Conservation (phyloP, 1,284 basidiomycete species). For the Ceratobasidium sp. region DNA sequence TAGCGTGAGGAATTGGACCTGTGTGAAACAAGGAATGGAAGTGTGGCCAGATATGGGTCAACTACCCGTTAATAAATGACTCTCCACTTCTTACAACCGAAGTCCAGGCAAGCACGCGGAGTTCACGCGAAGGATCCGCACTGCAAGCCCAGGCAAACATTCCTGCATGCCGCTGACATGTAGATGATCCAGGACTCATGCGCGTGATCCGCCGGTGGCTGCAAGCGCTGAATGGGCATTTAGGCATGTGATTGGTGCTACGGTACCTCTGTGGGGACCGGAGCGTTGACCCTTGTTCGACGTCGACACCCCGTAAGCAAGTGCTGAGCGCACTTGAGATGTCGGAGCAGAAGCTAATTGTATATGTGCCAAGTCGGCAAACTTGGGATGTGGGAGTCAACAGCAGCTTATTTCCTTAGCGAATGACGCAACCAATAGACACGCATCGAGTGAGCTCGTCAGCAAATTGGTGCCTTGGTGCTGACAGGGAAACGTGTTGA, state of each 20-base stretch:
- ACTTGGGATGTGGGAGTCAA: neutral
- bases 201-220: constrained; percentile 31
- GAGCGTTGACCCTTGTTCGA: neutral
- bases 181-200: constrained; percentile 15
- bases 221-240: neutral
- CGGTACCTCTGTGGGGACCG: too few relatives aligned
- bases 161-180: neutral
- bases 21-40: neutral
- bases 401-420: neutral
- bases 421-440: neutral
- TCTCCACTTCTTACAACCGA: constrained; percentile 17
- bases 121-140: constrained; percentile 11
- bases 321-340: constrained; percentile 11
- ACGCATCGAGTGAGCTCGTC: constrained; percentile 8
- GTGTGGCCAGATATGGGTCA: constrained; percentile 2
- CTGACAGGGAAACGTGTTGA: neutral
- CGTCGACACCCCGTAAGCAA: neutral
- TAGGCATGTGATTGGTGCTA: constrained; percentile 32
- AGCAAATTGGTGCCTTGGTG: neutral
- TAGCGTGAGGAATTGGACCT: neutral
- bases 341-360: neutral
- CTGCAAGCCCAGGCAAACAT: constrained; percentile 10
- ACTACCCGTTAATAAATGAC: neutral
- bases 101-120: neutral
- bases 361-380: neutral